A percentile compares a stretch with the other conserved stretches of the same genome.
Evolutionary conservation across 1,139 yeast genomes (phyloP).

Genomic region (Yamadazyma sp.): DNA sequence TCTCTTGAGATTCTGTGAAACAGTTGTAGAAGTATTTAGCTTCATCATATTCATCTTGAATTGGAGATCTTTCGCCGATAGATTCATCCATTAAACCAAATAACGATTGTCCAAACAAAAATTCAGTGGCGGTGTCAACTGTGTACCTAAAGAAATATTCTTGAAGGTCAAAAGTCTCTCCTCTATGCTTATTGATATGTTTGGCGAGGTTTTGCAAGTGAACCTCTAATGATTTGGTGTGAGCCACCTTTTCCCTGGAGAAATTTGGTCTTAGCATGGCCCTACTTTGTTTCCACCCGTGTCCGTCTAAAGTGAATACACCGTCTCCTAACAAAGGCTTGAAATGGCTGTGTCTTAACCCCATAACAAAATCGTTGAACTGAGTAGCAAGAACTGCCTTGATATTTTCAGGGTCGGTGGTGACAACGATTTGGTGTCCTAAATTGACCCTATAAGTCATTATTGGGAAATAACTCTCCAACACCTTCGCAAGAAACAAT

Average conservation of each 20-base stretch:
- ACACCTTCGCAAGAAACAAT: constrained; percentile 8
- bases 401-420: constrained; percentile 29
- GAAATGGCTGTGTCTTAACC: constrained; percentile 39
- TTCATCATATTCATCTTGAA: constrained; percentile 12
- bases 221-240: constrained; percentile 41
- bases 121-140: constrained; percentile 44
- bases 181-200: constrained; percentile 26
- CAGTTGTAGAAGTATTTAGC: constrained; percentile 24
- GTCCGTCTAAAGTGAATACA: constrained; percentile 54
- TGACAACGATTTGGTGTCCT: constrained; percentile 19
- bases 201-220: constrained; percentile 39
- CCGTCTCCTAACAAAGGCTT: constrained; percentile 52
- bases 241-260: constrained; percentile 51
- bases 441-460: constrained; percentile 12
- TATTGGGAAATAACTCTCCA: constrained; percentile 6
- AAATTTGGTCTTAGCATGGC: constrained; percentile 57
- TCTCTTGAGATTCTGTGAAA: constrained; percentile 30
- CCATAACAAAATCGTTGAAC: constrained; percentile 51
- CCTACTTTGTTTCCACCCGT: constrained; percentile 56
- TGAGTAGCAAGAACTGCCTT: constrained; percentile 39
- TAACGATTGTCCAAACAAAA: constrained; percentile 40
- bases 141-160: constrained; percentile 37
- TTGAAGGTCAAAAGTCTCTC: constrained; percentile 34
- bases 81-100: constrained; percentile 29
- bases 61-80: constrained; percentile 20